These are phyloP conservation scores for Saitozyma sp. DNA, from an alignment of 768 basidiomycete genomes.

Conservation along the genomic window DNA sequence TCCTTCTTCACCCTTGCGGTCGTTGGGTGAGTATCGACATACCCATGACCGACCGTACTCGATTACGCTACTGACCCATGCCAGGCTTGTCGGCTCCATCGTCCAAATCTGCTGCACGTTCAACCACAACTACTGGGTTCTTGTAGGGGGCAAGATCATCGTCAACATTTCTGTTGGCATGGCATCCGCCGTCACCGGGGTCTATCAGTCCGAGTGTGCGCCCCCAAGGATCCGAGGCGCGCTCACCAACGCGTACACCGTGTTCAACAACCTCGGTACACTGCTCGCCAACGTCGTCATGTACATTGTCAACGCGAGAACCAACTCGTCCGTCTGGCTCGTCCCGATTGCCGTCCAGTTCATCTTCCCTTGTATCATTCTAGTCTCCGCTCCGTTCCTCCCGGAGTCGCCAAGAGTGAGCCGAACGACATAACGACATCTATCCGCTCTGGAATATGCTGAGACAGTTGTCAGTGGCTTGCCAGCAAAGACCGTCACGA, in stretches of 20 bases:
- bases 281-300: conserved; percentile 10
- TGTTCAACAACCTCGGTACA: conserved; percentile 8
- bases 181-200: conserved; percentile 8
- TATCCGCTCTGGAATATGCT: too few relatives aligned
- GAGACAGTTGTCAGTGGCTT: too few relatives aligned
- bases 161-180: conserved; percentile 10
- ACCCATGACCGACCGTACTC: too few relatives aligned
- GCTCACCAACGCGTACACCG: conserved; percentile 5
- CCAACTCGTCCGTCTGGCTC: conserved; percentile 6
- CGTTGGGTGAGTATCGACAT: too few relatives aligned
- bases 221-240: conserved; percentile 10
- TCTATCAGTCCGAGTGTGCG: conserved; percentile 9
- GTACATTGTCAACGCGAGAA: conserved; percentile 3
- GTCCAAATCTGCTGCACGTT: neutral
- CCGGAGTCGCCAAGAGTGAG: conserved; percentile 1
- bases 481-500: too few relatives aligned
- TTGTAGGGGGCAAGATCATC: conserved; percentile 8
- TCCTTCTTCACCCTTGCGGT: too few relatives aligned
- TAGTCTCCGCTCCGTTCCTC: neutral
- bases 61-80: too few relatives aligned
- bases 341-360: conserved; percentile 10
- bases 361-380: conserved; percentile 3
- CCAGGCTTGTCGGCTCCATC: too few relatives aligned
- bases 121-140: conserved; percentile 5
- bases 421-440: neutral